Evolutionary conservation across 805 yeast genomes (phyloP).

Genomic region (Teunomyces barrocoloradensis): DNA sequence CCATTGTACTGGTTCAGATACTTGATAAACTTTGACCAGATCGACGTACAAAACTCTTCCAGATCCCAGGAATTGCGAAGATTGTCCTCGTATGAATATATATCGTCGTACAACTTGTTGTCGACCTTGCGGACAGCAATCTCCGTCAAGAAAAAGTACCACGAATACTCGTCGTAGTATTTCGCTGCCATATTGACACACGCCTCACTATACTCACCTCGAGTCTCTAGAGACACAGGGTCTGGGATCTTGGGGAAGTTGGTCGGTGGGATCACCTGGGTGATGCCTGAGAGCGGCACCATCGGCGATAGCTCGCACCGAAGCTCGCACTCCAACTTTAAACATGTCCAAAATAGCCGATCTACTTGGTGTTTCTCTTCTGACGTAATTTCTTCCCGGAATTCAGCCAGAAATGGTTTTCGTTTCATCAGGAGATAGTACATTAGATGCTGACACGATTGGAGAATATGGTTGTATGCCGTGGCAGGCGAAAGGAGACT

Average conservation of each 20-base stretch:
- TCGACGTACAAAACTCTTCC: slow-evolving; percentile 17
- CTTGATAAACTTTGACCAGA: slow-evolving; percentile 29
- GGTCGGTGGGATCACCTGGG: slow-evolving; percentile 28
- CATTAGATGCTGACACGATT: slow-evolving; percentile 31
- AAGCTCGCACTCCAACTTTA: slow-evolving; percentile 37
- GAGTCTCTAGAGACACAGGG: slow-evolving; percentile 13
- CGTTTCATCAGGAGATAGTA: slow-evolving; percentile 22
- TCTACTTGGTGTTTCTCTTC: slow-evolving; percentile 20
- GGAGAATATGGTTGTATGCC: slow-evolving; percentile 23
- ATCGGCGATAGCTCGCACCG: slow-evolving; percentile 33
- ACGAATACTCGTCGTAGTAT: slow-evolving; percentile 26
- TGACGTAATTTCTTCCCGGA: slow-evolving; percentile 2
- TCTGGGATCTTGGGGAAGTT: slow-evolving; percentile 32
- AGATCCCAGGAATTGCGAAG: slow-evolving; percentile 22
- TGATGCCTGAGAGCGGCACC: slow-evolving; percentile 32
- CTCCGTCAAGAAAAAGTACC: slow-evolving; percentile 41
- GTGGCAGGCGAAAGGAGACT: slow-evolving; percentile 23
- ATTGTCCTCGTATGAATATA: slow-evolving; percentile 17
- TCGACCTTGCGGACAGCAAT: slow-evolving; percentile 40
- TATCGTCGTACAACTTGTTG: slow-evolving; percentile 33
- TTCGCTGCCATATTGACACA: slow-evolving; percentile 22
- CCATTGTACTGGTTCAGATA: slow-evolving; percentile 38
- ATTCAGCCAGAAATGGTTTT: slow-evolving; percentile 3
- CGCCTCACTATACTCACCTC: slow-evolving; percentile 18
- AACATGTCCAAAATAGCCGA: slow-evolving; percentile 35